phyloP scores from a whole-genome alignment of 1,139 yeast species.

The Nakaseomyces bracarensis region DNA sequence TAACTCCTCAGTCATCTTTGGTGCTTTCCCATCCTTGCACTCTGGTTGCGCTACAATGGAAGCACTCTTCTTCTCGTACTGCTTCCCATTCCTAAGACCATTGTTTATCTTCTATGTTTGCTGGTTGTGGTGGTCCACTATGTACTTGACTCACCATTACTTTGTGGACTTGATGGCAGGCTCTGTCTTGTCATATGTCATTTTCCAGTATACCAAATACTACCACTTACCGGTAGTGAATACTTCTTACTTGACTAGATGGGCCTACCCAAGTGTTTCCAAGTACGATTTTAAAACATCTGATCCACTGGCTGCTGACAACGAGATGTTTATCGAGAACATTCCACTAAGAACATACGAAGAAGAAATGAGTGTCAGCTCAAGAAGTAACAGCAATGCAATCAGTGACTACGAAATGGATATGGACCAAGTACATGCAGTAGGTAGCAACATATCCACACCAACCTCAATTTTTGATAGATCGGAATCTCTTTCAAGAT shows the following conservation, averaged over 20 bases:
- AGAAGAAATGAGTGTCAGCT: not conserved
- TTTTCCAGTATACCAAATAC: constrained; percentile 67
- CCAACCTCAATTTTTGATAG: constrained; percentile 26
- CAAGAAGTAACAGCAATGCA: constrained; percentile 6
- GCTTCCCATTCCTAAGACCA: constrained; percentile 65
- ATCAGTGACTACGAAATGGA: constrained; percentile 4
- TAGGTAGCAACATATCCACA: constrained; percentile 3
- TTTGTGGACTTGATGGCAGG: constrained; percentile 90
- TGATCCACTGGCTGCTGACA: constrained; percentile 32
- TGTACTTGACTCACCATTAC: constrained; percentile 94
- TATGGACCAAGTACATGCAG: constrained; percentile 2
- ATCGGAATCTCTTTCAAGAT: constrained; percentile 24
- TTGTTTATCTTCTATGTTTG: constrained; percentile 67
- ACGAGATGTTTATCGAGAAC: constrained; percentile 26
- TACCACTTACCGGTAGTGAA: constrained; percentile 64
- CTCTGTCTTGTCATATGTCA: constrained; percentile 64
- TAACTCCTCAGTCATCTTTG: constrained; percentile 90
- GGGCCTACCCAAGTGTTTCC: constrained; percentile 55
- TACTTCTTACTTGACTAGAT: constrained; percentile 61
- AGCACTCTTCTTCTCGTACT: constrained; percentile 71
- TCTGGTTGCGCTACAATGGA: constrained; percentile 93
- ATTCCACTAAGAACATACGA: constrained; percentile 18
- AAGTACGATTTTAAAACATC: constrained; percentile 29
- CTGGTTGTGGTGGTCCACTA: constrained; percentile 98
- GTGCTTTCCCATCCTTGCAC: constrained; percentile 96